Conservation (phyloP, 306 rosid genomes). For the Medicago lupulina region DNA sequence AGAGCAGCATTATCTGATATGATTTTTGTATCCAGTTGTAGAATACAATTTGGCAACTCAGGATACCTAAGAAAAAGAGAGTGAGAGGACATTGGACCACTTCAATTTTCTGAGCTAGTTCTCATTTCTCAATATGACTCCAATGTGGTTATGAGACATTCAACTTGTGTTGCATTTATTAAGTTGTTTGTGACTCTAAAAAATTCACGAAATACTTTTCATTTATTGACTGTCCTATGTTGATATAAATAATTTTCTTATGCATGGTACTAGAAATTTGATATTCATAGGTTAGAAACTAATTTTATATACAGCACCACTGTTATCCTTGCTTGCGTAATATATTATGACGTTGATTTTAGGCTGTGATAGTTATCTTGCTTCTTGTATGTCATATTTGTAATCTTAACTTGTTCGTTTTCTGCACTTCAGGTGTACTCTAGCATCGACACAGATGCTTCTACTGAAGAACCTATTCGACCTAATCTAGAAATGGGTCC, state of each 20-base stretch:
- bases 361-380: slow-evolving; percentile 20
- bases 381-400: slow-evolving; percentile 35
- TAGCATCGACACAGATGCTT: slow-evolving; percentile 57
- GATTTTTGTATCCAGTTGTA: slow-evolving; percentile 15
- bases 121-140: slow-evolving; percentile 17
- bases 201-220: neutral
- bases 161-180: slow-evolving; percentile 10
- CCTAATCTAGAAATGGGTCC: slow-evolving; percentile 61
- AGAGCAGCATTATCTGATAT: slow-evolving; percentile 8
- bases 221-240: neutral
- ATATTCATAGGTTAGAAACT: slow-evolving; percentile 22
- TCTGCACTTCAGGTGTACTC: slow-evolving; percentile 55
- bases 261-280: slow-evolving; percentile 15
- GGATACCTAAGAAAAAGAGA: slow-evolving; percentile 29
- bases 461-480: slow-evolving; percentile 55
- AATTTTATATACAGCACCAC: slow-evolving; percentile 10
- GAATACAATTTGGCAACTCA: slow-evolving; percentile 2
- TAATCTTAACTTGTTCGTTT: slow-evolving; percentile 28
- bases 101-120: slow-evolving; percentile 13
- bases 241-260: slow-evolving; percentile 4
- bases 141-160: neutral
- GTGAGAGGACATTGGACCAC: slow-evolving; percentile 1
- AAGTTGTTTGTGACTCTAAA: neutral
- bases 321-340: slow-evolving; percentile 16
- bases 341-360: slow-evolving; percentile 22